Conservation (phyloP, 257 asterid genomes). For the Hygrophila difformis region DNA sequence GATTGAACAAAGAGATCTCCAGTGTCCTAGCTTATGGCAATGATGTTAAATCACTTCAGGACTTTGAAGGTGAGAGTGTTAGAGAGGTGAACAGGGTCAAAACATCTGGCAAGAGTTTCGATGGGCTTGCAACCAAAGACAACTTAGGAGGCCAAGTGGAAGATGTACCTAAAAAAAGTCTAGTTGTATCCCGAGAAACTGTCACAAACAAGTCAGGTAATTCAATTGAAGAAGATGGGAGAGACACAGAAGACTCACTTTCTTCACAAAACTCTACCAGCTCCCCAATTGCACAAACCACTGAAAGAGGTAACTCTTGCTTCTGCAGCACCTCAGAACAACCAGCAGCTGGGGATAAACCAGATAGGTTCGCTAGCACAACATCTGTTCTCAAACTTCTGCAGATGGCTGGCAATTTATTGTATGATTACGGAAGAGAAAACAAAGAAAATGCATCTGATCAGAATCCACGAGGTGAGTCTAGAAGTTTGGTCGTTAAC, state of each 20-base stretch:
- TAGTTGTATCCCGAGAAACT: constrained; percentile 31
- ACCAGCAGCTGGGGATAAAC: constrained; percentile 22
- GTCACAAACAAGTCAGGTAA: constrained; percentile 22
- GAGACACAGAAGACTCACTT: constrained; percentile 44
- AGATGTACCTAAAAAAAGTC: constrained; percentile 27
- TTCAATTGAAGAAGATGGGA: constrained; percentile 34
- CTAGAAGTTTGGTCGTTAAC: constrained; percentile 22
- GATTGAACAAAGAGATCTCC: constrained; percentile 28
- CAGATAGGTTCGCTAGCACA: constrained; percentile 22
- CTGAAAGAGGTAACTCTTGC: constrained; percentile 44
- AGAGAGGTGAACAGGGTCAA: constrained; percentile 26
- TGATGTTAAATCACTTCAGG: constrained; percentile 26
- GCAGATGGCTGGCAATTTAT: constrained; percentile 34
- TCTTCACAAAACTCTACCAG: constrained; percentile 63
- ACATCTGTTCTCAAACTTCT: constrained; percentile 49
- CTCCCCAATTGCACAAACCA: constrained; percentile 35
- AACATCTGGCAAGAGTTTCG: constrained; percentile 20
- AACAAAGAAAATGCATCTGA: constrained; percentile 16
- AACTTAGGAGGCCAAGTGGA: constrained; percentile 24
- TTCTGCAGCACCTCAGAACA: constrained; percentile 39
- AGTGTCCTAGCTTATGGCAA: constrained; percentile 24
- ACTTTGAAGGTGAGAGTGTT: constrained; percentile 21
- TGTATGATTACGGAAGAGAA: constrained; percentile 24
- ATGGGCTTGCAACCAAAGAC: constrained; percentile 23
- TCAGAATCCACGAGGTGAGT: constrained; percentile 16